Conservation (phyloP, 345 rosid species). For the Aethionema arabicum region DNA sequence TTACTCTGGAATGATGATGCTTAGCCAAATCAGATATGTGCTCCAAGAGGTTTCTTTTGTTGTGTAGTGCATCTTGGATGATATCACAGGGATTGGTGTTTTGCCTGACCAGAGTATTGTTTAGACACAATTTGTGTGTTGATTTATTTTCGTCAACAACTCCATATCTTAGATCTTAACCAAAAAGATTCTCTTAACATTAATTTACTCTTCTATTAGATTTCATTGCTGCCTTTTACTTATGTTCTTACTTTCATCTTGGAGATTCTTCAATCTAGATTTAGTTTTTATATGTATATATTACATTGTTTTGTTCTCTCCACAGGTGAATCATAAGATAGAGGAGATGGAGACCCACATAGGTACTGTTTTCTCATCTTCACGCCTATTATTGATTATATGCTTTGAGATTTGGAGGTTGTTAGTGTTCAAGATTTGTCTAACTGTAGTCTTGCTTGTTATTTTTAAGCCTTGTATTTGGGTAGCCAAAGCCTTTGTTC, state of each 20-base stretch:
- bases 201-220: background rate
- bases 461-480: background rate
- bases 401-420: background rate
- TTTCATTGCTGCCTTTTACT: background rate
- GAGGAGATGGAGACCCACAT: constrained; percentile 40
- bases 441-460: background rate
- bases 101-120: constrained; percentile 36
- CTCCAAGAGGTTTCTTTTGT: constrained; percentile 38
- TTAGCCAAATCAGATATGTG: constrained; percentile 43
- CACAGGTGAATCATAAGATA: constrained; percentile 40
- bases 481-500: background rate
- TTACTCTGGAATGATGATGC: constrained; percentile 40
- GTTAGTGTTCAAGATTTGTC: background rate
- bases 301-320: background rate
- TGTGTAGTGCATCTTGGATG: constrained; percentile 36
- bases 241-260: constrained; percentile 5
- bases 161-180: background rate
- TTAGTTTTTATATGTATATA: background rate
- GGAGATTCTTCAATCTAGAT: background rate
- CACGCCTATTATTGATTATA: background rate
- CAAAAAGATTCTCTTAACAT: background rate
- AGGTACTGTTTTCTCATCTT: constrained; percentile 25
- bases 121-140: background rate
- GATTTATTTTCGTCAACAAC: background rate
- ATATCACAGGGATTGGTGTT: constrained; percentile 38